Evolutionary conservation across 306 rosid species (phyloP).

Genomic region (Ziziphus jujuba): DNA sequence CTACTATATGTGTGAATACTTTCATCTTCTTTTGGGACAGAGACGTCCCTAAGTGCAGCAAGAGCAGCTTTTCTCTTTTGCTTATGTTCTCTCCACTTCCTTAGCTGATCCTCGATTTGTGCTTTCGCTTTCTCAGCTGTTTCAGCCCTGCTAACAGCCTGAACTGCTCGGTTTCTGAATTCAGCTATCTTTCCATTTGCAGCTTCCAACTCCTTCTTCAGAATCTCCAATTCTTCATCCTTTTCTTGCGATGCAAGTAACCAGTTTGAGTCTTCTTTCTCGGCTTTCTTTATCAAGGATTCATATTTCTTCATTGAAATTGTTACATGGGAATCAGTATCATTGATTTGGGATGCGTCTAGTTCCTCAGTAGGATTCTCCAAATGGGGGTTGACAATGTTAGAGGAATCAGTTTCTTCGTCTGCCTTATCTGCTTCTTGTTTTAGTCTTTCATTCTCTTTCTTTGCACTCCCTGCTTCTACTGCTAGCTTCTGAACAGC

Average conservation of each 20-base stretch:
- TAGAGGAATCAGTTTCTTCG: conserved; percentile 25
- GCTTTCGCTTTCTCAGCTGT: conserved; percentile 74
- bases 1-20: conserved; percentile 37
- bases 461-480: conserved; percentile 34
- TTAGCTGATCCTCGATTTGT: conserved; percentile 55
- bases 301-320: conserved; percentile 33
- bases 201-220: conserved; percentile 62
- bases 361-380: conserved; percentile 7
- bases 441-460: conserved; percentile 28
- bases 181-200: conserved; percentile 54
- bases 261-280: conserved; percentile 17
- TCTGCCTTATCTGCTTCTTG: conserved; percentile 19
- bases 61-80: conserved; percentile 61
- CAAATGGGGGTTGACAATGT: not conserved
- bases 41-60: conserved; percentile 50
- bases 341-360: conserved; percentile 28
- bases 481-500: conserved; percentile 38
- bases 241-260: conserved; percentile 5
- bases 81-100: conserved; percentile 51
- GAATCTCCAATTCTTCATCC: conserved; percentile 46
- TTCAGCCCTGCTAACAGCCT: conserved; percentile 76
- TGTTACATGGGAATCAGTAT: conserved; percentile 24
- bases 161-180: conserved; percentile 70
- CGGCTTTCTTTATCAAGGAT: conserved; percentile 27
- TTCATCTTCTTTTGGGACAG: conserved; percentile 35